Base-by-base conservation (phyloP, 352 stramenopile species). In the Discostella stelligera region DNA sequence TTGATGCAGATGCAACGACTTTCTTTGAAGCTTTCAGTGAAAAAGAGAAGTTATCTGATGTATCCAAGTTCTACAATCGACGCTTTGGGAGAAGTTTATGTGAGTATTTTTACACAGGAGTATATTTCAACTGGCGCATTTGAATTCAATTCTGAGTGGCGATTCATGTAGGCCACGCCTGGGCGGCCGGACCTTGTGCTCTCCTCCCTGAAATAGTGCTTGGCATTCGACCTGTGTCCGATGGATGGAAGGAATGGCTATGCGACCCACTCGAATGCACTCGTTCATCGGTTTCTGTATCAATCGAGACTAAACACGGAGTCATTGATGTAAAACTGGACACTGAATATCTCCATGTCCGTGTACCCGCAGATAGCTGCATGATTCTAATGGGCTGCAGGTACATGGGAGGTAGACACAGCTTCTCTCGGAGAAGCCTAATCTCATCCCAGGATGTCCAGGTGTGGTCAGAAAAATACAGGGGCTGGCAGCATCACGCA, bases 1-100 rank as follows among this genome's bases (percentile, higher is more conserved):
- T 83, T 20, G 27, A 70, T 14, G 50, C 23, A 30, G 56, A 60
- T 30, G 76, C 76, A 25, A 72, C 76, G 30, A 80, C 70, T 50
- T 83, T 83, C 69, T 83, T 71, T 58, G 76, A 83, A 72, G 70
- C 76, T 13, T 83, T 73, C 37, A 27, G 60, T n/a, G 73, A 81
- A 70, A 52, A 74, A n/a, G 71, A 80, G 49, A 66, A 11, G 23
- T 27, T 21, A n/a, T 21, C 56, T 44, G 69, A 82, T 59, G 44
- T 79, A 37, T 21, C 52, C 32, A 23, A 48, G 46, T 80, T 83
- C 52, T 83, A 83, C 48, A 46, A 69, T 53, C 41, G 76, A 16
- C 76, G 70, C 13, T 83, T 75, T 56, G 76, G 50, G 11, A 48
- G 70, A 70, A 77, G 63, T 41, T 63, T 83, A 20, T 83, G 70